A percentile compares a stretch with the other conserved stretches of the same genome.
phyloP scores from a whole-genome alignment of 495 filamentous ascomycete genomes.

The Pyrenula massariospora region DNA sequence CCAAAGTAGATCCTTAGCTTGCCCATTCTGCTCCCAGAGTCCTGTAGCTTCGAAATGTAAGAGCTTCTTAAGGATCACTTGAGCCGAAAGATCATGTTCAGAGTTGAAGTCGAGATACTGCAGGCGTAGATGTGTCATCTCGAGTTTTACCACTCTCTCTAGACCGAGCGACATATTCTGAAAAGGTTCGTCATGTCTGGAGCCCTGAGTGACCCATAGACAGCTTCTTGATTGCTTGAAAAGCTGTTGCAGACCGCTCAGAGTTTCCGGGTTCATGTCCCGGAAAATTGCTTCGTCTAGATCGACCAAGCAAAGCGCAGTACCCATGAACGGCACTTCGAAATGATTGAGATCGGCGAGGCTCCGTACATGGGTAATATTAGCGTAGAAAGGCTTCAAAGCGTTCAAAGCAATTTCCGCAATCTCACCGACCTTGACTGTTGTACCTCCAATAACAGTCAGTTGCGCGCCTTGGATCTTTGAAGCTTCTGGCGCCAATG shows the following conservation, averaged over 20 bases:
- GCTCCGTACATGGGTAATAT: constrained; percentile 3
- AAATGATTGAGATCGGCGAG: no score
- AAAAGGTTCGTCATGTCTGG: no score
- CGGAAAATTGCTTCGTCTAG: constrained; percentile 29
- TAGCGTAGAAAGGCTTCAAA: constrained; percentile 8
- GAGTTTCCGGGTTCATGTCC: constrained; percentile 11
- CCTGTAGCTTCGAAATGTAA: no score
- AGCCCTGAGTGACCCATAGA: constrained; percentile 28
- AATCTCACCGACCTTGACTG: constrained; percentile 1
- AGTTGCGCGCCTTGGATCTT: constrained; percentile 7
- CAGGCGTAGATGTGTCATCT: no score
- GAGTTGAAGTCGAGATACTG: no score
- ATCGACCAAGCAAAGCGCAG: constrained; percentile 34
- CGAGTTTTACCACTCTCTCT: no score
- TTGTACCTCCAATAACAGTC: constrained; percentile 16
- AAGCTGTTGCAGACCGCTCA: constrained; percentile 12
- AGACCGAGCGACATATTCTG: no score
- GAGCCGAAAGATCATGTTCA: no score
- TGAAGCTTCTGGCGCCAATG: constrained; percentile 1
- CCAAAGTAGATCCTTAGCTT: not conserved
- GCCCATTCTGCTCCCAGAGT: no score
- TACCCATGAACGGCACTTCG: constrained; percentile 27
- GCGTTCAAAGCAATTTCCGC: constrained; percentile 4
- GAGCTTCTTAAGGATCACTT: no score
- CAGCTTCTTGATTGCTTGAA: constrained; percentile 22